Evolutionary conservation across 148 eudicot species (phyloP), one percentile per base, ranked within the genome.

Genomic region (Dysphania ambrosioides): DNA sequence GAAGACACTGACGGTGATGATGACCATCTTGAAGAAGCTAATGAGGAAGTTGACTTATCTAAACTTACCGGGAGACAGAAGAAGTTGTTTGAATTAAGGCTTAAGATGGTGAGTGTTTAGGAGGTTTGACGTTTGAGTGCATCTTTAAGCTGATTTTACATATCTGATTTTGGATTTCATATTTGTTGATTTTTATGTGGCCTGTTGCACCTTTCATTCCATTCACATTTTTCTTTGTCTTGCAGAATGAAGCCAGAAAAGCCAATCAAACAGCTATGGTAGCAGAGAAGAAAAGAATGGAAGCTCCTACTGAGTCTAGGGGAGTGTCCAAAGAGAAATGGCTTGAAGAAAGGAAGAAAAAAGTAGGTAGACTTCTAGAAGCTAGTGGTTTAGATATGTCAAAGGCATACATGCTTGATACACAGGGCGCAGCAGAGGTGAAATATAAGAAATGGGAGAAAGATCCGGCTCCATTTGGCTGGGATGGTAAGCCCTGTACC

Each of bases 391-490:
- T 95, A 84, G 97, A 95, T 75, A 95, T 95, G 99, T 84, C 79
- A 30, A 90, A 92, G 77, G 92, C 97, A 53, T 90, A 83, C 80
- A 95, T 95, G 99, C 87, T 95, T 27, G 99, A 92, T 76, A 95
- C 99, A 6, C 92, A 95, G 72, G 97, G 90, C 79, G 87, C 88
- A 76, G 99, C 99, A 32, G 91, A 87, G 66, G 27, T 81, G 41
- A 95, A 92, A 77, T 95, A 95, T 76, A 92, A 95, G 85, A 95
- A 92, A 76, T 89, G 99, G 97, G 97, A 95, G 75, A 95, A 95
- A 77, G 86, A 85, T 51, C 97, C 92, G 78, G 97, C 99, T 80
- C 97, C 99, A 72, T 74, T 68, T 81, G 99, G 99, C 51, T 92
- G 97, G 97, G 98, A 95, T 85, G 98, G 98, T 95, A 89, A 71